These are phyloP conservation scores for Sporothrix pallida DNA, from an alignment of 2,329 filamentous ascomycete genomes.

Conservation along the genomic window DNA sequence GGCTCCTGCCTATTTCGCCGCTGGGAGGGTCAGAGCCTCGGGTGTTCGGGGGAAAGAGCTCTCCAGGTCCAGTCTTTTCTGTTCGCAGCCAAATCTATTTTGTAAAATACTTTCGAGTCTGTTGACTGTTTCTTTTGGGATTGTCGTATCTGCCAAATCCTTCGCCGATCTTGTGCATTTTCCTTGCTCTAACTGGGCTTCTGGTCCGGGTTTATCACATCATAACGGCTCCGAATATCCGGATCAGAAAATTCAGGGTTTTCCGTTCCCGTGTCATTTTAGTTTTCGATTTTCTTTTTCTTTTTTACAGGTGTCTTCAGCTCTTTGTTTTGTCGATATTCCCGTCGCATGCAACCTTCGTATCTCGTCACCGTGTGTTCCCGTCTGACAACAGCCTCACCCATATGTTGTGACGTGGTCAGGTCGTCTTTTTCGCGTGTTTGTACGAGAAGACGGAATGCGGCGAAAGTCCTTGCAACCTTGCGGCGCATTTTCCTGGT, in stretches of 20 bases:
- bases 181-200: neutral
- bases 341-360: neutral
- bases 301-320: neutral
- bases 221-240: neutral
- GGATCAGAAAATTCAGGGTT: neutral
- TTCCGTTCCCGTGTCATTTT: too few species aligned
- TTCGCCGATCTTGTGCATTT: neutral
- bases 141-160: neutral
- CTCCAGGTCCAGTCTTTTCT: neutral
- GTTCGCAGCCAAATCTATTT: neutral
- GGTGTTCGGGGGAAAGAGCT: conserved; percentile 10
- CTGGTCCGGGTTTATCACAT: neutral
- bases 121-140: neutral
- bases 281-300: too few species aligned
- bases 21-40: neutral
- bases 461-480: too few species aligned
- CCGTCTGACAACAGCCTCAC: neutral
- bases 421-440: too few species aligned
- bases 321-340: neutral
- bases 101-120: neutral
- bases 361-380: neutral
- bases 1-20: neutral
- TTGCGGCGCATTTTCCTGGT: too few species aligned
- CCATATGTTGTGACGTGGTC: too few species aligned
- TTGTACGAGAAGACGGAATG: too few species aligned